Base-by-base conservation (phyloP, 1,284 basidiomycete genomes). In the Ceratorhiza oryzae-sativae region DNA sequence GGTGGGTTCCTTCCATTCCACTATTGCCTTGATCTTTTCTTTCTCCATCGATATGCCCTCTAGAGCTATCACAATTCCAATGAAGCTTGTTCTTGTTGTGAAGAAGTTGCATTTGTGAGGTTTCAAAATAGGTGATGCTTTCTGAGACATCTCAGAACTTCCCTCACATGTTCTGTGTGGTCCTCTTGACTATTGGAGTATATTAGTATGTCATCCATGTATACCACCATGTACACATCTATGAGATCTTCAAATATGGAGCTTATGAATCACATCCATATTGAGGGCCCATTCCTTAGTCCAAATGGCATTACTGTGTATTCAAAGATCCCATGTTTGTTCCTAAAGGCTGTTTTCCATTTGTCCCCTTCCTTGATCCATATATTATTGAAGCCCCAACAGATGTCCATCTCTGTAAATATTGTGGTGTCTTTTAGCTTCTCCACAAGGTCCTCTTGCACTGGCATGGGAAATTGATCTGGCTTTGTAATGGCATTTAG, bases 11-110 rank as follows among this genome's bases (percentile, higher is more conserved):
- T 76, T 76, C 80, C 80, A 81, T 0, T 73, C 60, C 0, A 55
- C 41, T 39, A 81, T 73, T 3, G 77, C 72, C 9, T 75, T n/a
- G 1, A 81, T 62, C 73, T 81, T 81, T 9, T 62, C 67, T 0
- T 73, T 42, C 23, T 42, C 61, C 30, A 48, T 63, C 4, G 61
- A 34, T 46, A 45, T 32, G 8, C 46, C 61, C n/a, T 48, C 45
- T 18, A 18, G 45, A 5, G 61, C 8, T 15, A 25, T 46, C 20
- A 41, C 61, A 55, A 55, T 55, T 10, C 51, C 51, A 30, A 55
- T 34, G 23, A 55, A 55, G 51, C 5, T 25, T 4, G 30, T 34
- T 20, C 10, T 6, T 5, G 51, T 55, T 6, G 30, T 55, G 18
- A 25, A 55, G n/a, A 55, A 55, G 45, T 39, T 6, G 13, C 49